phyloP scores from a whole-genome alignment of 1,139 yeast species.

The Zygosaccharomyces pseudobailii region DNA sequence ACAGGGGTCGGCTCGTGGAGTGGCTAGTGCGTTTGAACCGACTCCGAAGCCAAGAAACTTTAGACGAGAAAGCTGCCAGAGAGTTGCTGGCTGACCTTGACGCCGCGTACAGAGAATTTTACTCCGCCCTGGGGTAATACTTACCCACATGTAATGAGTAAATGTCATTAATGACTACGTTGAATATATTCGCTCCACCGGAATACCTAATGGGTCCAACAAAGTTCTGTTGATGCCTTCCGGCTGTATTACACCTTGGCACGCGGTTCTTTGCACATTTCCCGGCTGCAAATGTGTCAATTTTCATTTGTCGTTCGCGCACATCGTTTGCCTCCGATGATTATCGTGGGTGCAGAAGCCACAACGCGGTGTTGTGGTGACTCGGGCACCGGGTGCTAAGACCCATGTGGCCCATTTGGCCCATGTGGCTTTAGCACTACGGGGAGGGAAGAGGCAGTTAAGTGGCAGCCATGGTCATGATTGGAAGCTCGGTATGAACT shows the following conservation, averaged over 20 bases:
- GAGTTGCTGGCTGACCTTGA: conserved; percentile 75
- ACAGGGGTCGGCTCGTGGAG: conserved; percentile 68
- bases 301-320: neutral
- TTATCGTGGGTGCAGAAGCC: conserved; percentile 1
- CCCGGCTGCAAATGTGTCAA: neutral
- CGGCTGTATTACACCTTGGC: neutral
- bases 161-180: neutral
- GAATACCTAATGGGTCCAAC: neutral
- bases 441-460: neutral
- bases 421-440: conserved; percentile 2
- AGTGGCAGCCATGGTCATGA: neutral
- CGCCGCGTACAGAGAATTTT: conserved; percentile 77
- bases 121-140: conserved; percentile 51
- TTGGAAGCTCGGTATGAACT: neutral
- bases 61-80: conserved; percentile 59
- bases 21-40: conserved; percentile 87
- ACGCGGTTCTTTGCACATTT: neutral
- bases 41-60: conserved; percentile 55
- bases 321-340: neutral
- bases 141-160: neutral
- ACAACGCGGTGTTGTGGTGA: conserved; percentile 2
- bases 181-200: neutral
- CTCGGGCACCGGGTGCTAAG: neutral
- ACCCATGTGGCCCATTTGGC: neutral
- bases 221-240: neutral